phyloP scores from a whole-genome alignment of 2,329 filamentous ascomycete species.

The Fonsecaea pugnacius region DNA sequence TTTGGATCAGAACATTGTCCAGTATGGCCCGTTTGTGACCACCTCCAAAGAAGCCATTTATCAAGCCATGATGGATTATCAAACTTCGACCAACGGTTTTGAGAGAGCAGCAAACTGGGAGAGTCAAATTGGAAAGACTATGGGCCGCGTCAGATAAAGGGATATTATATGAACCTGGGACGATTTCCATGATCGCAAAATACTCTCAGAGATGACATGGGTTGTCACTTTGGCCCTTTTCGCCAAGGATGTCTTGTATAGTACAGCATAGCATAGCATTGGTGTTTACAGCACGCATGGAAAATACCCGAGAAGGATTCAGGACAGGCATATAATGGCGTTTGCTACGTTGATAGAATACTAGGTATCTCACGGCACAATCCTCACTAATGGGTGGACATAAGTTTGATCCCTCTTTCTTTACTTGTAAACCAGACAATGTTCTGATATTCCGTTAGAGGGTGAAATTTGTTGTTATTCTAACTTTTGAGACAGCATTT shows the following conservation, averaged over 20 bases:
- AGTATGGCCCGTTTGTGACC: conserved; percentile 85
- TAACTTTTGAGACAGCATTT: too few species aligned
- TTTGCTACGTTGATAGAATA: too few species aligned
- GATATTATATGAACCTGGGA: too few species aligned
- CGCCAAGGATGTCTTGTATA: neutral
- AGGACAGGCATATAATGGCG: too few species aligned
- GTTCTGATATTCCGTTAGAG: too few species aligned
- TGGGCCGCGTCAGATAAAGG: conserved; percentile 47
- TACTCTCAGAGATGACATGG: neutral
- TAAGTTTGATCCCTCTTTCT: too few species aligned
- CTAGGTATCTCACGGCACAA: too few species aligned
- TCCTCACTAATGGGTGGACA: too few species aligned
- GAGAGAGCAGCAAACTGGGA: conserved; percentile 78
- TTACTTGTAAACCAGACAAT: too few species aligned
- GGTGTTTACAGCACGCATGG: neutral
- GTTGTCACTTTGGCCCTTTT: too few species aligned
- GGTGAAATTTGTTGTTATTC: too few species aligned
- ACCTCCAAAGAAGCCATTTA: conserved; percentile 73
- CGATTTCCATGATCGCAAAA: neutral
- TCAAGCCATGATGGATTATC: conserved; percentile 76
- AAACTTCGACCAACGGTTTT: conserved; percentile 74
- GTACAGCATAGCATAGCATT: neutral
- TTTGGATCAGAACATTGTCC: conserved; percentile 77
- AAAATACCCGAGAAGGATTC: neutral
- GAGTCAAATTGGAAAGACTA: conserved; percentile 83